Conservation (phyloP, 768 basidiomycete genomes). For the Strobilomyces dryophilus region DNA sequence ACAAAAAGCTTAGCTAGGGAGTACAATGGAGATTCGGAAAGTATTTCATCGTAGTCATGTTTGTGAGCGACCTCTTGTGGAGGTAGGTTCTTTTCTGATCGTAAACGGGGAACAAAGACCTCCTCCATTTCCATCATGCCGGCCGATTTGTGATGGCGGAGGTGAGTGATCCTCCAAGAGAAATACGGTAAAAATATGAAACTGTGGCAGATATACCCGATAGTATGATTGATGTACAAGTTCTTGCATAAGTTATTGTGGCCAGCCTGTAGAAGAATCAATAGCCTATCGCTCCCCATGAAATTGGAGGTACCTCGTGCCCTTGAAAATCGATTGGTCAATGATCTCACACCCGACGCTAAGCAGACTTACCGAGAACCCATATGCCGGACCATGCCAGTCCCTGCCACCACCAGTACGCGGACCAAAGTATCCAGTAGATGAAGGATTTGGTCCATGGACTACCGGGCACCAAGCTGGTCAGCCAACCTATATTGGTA, state of each 20-base stretch:
- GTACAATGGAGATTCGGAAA: background rate
- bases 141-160: background rate
- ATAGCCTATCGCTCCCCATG: background rate
- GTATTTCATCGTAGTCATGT: background rate
- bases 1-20: background rate
- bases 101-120: background rate
- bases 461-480: background rate
- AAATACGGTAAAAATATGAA: background rate
- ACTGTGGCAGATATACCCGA: background rate
- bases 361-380: background rate
- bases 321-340: background rate
- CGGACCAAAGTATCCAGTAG: background rate
- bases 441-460: background rate
- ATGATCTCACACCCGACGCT: too few relatives aligned
- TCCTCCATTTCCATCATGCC: background rate
- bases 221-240: background rate
- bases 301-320: background rate
- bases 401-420: slow-evolving; percentile 1
- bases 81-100: background rate
- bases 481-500: background rate
- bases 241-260: background rate
- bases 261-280: background rate
- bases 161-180: background rate
- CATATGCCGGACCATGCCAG: background rate
- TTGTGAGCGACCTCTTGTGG: background rate